Percentiles rank a stretch among this genome's conserved stretches.
phyloP scores from a whole-genome alignment of 345 rosid species.

The Eucalyptus sp. region DNA sequence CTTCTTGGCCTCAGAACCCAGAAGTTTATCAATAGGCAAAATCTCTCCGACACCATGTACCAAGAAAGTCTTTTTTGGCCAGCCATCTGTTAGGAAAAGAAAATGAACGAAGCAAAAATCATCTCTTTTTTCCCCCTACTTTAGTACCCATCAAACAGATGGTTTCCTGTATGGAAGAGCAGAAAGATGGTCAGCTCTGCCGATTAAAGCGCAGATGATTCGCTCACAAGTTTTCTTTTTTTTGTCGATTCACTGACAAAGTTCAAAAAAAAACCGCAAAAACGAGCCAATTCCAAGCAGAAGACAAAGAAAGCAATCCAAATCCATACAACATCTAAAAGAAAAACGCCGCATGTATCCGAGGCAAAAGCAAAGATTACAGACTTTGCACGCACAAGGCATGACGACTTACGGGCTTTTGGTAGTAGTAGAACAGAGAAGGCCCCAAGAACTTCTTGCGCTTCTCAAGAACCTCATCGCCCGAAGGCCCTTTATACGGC shows the following conservation, averaged over 20 bases:
- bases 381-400: background rate
- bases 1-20: background rate
- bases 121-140: background rate
- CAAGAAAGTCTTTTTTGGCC: background rate
- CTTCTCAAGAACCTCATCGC: conserved; percentile 58
- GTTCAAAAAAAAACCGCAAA: background rate
- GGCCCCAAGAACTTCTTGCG: conserved; percentile 82
- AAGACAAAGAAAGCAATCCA: background rate
- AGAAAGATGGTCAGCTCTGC: background rate
- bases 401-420: conserved; percentile 56
- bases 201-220: background rate
- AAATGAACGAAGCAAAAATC: background rate
- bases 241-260: background rate
- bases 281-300: background rate
- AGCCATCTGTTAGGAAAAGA: background rate
- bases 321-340: background rate
- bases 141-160: background rate
- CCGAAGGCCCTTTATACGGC: conserved; percentile 64
- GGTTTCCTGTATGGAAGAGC: background rate
- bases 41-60: background rate
- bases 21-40: background rate
- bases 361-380: background rate
- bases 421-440: conserved; percentile 78
- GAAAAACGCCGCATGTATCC: background rate
- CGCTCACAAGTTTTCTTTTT: background rate